A percentile compares a stretch with the other conserved stretches of the same genome.
Evolutionary conservation across 306 rosid species (phyloP).

Genomic region (Malus sieversii): DNA sequence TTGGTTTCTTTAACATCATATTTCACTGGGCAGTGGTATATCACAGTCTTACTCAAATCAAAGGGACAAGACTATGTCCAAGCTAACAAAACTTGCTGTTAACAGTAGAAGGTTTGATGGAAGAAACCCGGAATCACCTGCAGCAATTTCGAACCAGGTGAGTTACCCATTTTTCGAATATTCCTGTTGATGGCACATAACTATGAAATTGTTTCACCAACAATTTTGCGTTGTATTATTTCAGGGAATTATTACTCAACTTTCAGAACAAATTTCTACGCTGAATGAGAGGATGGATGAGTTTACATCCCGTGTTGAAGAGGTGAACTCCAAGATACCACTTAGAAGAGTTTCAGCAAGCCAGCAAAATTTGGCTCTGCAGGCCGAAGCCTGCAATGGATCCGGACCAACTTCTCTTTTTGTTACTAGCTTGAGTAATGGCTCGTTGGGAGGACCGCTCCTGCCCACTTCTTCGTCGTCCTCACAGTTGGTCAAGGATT

Average conservation of each 20-base stretch:
- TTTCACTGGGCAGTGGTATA: conserved; percentile 37
- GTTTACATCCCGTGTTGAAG: conserved; percentile 87
- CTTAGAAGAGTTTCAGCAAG: conserved; percentile 47
- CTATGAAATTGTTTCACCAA: background rate
- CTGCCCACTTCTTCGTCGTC: conserved; percentile 75
- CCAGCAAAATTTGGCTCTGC: conserved; percentile 83
- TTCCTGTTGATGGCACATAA: background rate
- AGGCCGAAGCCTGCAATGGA: conserved; percentile 72
- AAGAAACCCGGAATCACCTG: conserved; percentile 70
- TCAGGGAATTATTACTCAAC: conserved; percentile 87
- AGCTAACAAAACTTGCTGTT: conserved; percentile 76
- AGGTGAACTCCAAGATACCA: conserved; percentile 65
- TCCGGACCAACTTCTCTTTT: conserved; percentile 67
- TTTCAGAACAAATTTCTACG: conserved; percentile 94
- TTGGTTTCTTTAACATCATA: conserved; percentile 3
- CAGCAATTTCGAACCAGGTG: conserved; percentile 65
- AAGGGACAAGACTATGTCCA: conserved; percentile 64
- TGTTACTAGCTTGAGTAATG: conserved; percentile 61
- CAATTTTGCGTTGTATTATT: conserved; percentile 18
- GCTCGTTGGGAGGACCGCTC: conserved; percentile 67
- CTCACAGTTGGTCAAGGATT: conserved; percentile 72
- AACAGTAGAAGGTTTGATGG: conserved; percentile 63
- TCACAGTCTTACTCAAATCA: conserved; percentile 68
- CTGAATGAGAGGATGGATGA: conserved; percentile 94
- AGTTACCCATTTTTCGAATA: conserved; percentile 13